Base-by-base conservation (phyloP, 2,329 filamentous ascomycete species). In the Fusarium sp. region DNA sequence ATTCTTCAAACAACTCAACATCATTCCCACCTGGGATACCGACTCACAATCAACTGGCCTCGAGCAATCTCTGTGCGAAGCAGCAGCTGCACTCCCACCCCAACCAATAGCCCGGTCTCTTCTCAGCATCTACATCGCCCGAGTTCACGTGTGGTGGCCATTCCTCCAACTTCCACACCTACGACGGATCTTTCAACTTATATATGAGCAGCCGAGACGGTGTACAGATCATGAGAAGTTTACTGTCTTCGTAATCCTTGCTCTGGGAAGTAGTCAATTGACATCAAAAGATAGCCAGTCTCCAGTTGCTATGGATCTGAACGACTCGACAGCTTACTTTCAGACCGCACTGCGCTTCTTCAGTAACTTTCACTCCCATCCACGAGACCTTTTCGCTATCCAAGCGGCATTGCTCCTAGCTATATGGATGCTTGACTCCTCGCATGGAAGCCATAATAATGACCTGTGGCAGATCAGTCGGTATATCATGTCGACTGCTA, bases 1-100 rank as follows among this genome's bases (percentile, higher is more conserved):
- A 3, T 62, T 62, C 55, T 62, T 62, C 20, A 62, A 60, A 0
- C 59, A 62, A 4, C 55, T 62, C 0, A 53, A 32, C n/a, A 30
- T 62, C 1, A 7, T 53, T 2, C 40, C 55, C 0, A n/a, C 25
- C 2, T 60, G 59, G 59, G 40, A 42, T 9, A 18, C 14, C 1
- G 14, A n/a, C 0, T 13, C 1, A 1, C 20, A 32, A 5, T 1
- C 4, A 40, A 18, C 0, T 16, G 25, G 20, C 4, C 18, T 62
- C 4, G 55, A 54, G 5, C 59, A 62, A 3, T 10, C 55, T 0
- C 0, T 41, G 0, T 40, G 10, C 5, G 20, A 60, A 21, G 30
- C 30, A 4, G 28, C 28, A 0, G 45, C 55, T 0, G 40, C 40
- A 0, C 20, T 62, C 0, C 59, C 59, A 3, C 40, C 55, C 0